These are phyloP conservation scores for Fusarium setosum DNA, from an alignment of 2,329 filamentous ascomycete species.

Conservation along the genomic window DNA sequence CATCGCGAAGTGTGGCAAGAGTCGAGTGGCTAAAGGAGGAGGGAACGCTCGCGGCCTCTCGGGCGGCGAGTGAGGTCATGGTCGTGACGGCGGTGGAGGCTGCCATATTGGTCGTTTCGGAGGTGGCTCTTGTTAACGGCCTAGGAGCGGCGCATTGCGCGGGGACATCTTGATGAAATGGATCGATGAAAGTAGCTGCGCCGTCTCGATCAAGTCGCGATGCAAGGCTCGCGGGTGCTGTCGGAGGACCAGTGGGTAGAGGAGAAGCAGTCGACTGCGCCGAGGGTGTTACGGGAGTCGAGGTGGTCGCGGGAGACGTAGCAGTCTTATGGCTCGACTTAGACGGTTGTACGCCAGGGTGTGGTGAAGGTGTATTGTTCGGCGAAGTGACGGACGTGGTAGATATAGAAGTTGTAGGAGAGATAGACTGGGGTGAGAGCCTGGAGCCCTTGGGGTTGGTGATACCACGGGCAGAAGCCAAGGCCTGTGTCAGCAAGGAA, in stretches of 20 bases:
- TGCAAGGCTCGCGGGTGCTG: conserved; percentile 14
- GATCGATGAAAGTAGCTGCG: conserved; percentile 17
- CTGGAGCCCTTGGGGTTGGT: conserved; percentile 30
- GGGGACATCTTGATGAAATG: conserved; percentile 48
- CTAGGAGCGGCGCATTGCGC: conserved; percentile 49
- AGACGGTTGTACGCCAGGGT: conserved; percentile 18
- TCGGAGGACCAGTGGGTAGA: conserved; percentile 19
- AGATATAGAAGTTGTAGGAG: conserved; percentile 19
- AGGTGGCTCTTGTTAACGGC: conserved; percentile 51
- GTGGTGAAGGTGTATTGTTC: conserved; percentile 5
- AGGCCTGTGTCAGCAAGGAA: conserved; percentile 67
- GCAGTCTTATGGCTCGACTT: conserved; percentile 24
- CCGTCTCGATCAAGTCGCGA: conserved; percentile 37
- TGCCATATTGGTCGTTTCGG: conserved; percentile 47
- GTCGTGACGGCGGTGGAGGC: conserved; percentile 48
- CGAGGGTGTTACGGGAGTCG: conserved; percentile 16
- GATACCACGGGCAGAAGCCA: conserved; percentile 69
- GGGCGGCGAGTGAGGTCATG: conserved; percentile 42
- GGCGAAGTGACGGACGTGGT: conserved; percentile 21
- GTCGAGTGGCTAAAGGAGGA: conserved; percentile 47
- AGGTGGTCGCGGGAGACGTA: conserved; percentile 17
- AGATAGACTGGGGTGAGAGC: conserved; percentile 20
- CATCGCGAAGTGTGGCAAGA: conserved; percentile 49
- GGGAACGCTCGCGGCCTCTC: conserved; percentile 46
- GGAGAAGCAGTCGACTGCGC: conserved; percentile 11